A percentile compares a stretch with the other conserved stretches of the same genome.
Evolutionary conservation across 169 alveolate genomes (phyloP).

Genomic region (Sarcocystis neurona): DNA sequence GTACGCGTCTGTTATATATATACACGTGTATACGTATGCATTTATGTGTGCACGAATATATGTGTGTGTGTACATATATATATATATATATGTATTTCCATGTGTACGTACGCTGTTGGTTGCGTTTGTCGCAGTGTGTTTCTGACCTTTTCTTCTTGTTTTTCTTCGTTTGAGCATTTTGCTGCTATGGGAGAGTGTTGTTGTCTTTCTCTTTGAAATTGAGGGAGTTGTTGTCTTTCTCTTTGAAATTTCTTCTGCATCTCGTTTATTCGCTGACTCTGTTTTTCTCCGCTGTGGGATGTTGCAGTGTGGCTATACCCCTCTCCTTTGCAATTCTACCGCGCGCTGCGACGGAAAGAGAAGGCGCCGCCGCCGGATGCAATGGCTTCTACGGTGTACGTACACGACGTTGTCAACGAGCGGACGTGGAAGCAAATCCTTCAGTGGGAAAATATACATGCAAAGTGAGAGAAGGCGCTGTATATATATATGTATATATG

Average conservation of each 20-base stretch:
- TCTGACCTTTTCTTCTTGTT: too few species aligned
- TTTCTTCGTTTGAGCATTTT: too few species aligned
- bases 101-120: too few species aligned
- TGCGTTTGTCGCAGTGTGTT: too few species aligned
- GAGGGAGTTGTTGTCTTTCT: too few species aligned
- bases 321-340: slow-evolving; percentile 84
- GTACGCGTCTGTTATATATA: not conserved
- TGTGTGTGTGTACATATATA: not conserved
- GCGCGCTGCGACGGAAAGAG: slow-evolving; percentile 77
- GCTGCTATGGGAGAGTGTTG: too few species aligned
- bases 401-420: slow-evolving; percentile 83
- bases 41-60: not conserved
- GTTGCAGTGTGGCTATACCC: slow-evolving; percentile 79
- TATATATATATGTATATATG: not conserved
- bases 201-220: too few species aligned
- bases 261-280: not conserved
- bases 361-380: slow-evolving; percentile 68
- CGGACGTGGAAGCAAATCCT: slow-evolving; percentile 78
- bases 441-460: slow-evolving; percentile 77
- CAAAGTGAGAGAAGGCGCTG: slow-evolving; percentile 16
- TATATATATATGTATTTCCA: not conserved
- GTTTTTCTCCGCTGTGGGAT: not conserved
- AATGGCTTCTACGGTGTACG: slow-evolving; percentile 79
- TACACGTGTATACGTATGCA: not conserved
- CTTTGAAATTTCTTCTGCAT: too few species aligned